phyloP scores from a whole-genome alignment of 495 filamentous ascomycete species.

The Aspergillus nidulans region DNA sequence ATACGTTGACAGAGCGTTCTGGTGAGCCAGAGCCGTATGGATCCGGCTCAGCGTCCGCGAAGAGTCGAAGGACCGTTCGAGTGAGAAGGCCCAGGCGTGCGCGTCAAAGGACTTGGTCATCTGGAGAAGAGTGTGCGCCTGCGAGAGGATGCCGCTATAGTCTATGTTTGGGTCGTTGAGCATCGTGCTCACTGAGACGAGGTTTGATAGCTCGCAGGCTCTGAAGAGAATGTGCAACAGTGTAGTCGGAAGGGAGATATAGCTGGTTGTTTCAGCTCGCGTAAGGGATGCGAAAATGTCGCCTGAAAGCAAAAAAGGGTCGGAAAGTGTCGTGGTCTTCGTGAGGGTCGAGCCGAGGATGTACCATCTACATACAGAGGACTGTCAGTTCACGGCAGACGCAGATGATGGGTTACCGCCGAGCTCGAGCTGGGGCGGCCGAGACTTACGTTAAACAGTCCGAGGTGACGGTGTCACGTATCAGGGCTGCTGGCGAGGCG shows the following conservation, averaged over 20 bases:
- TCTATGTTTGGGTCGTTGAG: background rate
- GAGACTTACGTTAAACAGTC: slow-evolving; percentile 7
- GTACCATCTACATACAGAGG: background rate
- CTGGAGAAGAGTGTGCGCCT: background rate
- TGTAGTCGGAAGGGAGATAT: slow-evolving; percentile 5
- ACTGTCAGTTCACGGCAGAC: background rate
- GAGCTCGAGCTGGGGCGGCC: no score
- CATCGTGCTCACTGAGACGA: background rate
- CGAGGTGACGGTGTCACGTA: slow-evolving; percentile 5
- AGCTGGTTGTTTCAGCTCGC: slow-evolving; percentile 8
- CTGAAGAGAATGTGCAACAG: slow-evolving; percentile 6
- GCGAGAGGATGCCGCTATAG: background rate
- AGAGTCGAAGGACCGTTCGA: background rate
- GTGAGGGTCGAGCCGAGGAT: slow-evolving; percentile 7
- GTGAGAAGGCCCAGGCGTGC: background rate
- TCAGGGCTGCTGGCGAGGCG: background rate
- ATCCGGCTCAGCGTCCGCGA: background rate
- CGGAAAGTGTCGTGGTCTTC: background rate
- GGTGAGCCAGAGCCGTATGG: background rate
- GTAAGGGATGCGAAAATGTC: background rate
- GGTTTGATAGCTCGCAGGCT: slow-evolving; percentile 11
- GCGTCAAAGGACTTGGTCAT: background rate
- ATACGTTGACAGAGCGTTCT: slow-evolving; percentile 1
- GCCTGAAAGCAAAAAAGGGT: background rate
- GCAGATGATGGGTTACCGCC: background rate